A percentile compares a stretch with the other conserved stretches of the same genome.
Evolutionary conservation across 345 rosid genomes (phyloP).

Genomic region (Sisymbrium altissimum): DNA sequence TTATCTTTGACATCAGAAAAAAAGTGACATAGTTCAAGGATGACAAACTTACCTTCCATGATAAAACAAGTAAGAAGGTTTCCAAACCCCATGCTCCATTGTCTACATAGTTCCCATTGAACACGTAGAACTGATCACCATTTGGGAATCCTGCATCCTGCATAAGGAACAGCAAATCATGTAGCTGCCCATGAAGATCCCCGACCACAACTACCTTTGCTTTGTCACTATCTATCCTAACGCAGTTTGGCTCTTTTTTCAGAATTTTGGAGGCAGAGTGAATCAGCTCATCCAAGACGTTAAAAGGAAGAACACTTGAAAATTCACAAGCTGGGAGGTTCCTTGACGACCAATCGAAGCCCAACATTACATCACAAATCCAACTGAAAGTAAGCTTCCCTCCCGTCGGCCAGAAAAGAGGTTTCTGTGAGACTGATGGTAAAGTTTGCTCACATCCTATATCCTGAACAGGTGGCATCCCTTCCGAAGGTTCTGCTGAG

Average conservation of each 20-base stretch:
- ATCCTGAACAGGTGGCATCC: slow-evolving; percentile 24
- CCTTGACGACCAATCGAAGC: slow-evolving; percentile 39
- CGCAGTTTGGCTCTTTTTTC: slow-evolving; percentile 37
- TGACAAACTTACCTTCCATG: slow-evolving; percentile 33
- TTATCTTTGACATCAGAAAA: background rate
- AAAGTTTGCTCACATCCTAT: slow-evolving; percentile 27
- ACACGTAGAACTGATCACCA: slow-evolving; percentile 37
- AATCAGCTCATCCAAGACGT: slow-evolving; percentile 34
- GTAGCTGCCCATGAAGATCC: slow-evolving; percentile 40
- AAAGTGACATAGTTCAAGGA: background rate
- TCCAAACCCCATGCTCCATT: slow-evolving; percentile 41
- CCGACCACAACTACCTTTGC: slow-evolving; percentile 39
- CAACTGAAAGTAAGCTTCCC: slow-evolving; percentile 39
- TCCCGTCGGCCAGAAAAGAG: slow-evolving; percentile 38
- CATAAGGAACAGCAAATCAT: slow-evolving; percentile 37
- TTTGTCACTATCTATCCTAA: slow-evolving; percentile 34
- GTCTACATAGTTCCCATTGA: slow-evolving; percentile 36
- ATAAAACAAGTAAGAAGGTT: slow-evolving; percentile 33
- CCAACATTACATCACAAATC: slow-evolving; percentile 41
- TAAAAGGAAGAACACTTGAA: slow-evolving; percentile 30
- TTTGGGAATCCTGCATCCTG: slow-evolving; percentile 38
- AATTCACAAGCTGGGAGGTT: slow-evolving; percentile 34
- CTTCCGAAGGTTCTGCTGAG: slow-evolving; percentile 24
- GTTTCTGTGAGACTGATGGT: slow-evolving; percentile 30
- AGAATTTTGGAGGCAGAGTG: slow-evolving; percentile 31